phyloP scores from a whole-genome alignment of 441 rosid species.

The Dalechampia spathulata region DNA sequence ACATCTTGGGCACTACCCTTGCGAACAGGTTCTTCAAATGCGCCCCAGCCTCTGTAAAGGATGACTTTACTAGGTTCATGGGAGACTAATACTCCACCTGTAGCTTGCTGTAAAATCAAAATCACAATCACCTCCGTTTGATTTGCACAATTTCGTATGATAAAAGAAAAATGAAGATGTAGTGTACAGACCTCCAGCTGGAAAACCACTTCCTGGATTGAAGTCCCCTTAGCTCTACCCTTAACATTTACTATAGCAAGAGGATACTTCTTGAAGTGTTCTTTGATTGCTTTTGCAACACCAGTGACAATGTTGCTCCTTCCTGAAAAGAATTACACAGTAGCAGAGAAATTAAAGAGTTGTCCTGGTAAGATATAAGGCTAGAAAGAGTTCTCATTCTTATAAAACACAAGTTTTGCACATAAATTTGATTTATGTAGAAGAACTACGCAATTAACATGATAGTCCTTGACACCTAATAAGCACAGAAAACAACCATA shows the following conservation, averaged over 20 bases:
- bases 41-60: conserved; percentile 92
- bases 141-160: too few relatives aligned
- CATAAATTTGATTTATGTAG: background rate
- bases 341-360: conserved; percentile 7
- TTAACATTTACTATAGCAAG: conserved; percentile 83
- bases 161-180: background rate
- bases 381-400: background rate
- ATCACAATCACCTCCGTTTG: background rate
- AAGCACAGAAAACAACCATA: background rate
- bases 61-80: conserved; percentile 94
- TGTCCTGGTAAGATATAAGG: background rate
- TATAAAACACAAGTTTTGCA: background rate
- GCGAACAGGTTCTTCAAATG: conserved; percentile 36
- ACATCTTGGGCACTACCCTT: conserved; percentile 14
- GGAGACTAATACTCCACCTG: conserved; percentile 75
- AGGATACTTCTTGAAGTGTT: conserved; percentile 72
- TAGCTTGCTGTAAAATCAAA: conserved; percentile 54
- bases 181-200: conserved; percentile 62
- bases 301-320: conserved; percentile 80
- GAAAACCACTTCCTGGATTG: conserved; percentile 78
- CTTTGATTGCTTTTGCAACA: conserved; percentile 62
- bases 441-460: background rate
- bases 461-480: background rate
- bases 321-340: conserved; percentile 34
- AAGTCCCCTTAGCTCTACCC: conserved; percentile 96